A percentile compares a stretch with the other conserved stretches of the same genome.
These are phyloP conservation scores for Coprinopsis strossmayeri DNA, from an alignment of 768 basidiomycete species.

Conservation along the genomic window DNA sequence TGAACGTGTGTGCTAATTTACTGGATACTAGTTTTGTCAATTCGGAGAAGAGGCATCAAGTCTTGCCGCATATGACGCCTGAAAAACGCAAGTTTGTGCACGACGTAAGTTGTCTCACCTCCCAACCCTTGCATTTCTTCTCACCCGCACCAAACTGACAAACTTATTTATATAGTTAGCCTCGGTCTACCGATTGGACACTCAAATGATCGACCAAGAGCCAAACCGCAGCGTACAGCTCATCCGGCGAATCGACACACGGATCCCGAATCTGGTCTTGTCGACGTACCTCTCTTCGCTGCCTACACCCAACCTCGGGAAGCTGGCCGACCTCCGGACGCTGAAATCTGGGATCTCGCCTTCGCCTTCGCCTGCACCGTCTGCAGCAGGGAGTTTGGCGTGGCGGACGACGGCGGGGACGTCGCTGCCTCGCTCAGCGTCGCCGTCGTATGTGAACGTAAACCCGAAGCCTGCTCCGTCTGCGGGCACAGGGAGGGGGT, in stretches of 20 bases:
- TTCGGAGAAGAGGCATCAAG: conserved; percentile 60
- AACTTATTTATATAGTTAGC: no score
- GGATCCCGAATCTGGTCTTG: conserved; percentile 66
- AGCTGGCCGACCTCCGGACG: conserved; percentile 49
- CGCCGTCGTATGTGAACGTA: conserved; percentile 2
- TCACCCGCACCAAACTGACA: no score
- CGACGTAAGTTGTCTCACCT: conserved; percentile 40
- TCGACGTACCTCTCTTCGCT: conserved; percentile 36
- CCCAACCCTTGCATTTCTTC: conserved; percentile 27
- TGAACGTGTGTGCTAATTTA: conserved; percentile 4
- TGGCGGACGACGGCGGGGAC: neutral
- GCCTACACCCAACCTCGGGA: conserved; percentile 43
- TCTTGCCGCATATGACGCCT: conserved; percentile 76
- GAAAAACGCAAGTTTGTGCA: conserved; percentile 81
- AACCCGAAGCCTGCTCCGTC: neutral
- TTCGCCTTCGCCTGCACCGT: conserved; percentile 8
- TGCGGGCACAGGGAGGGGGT: neutral
- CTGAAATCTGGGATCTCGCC: conserved; percentile 10
- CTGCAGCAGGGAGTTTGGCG: conserved; percentile 5
- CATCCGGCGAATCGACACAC: conserved; percentile 74
- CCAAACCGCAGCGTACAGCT: conserved; percentile 84
- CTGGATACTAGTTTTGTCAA: conserved; percentile 49
- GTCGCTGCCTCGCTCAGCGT: neutral
- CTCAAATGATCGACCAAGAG: conserved; percentile 86
- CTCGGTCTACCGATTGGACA: conserved; percentile 81